A percentile compares a stretch with the other conserved stretches of the same genome.
Evolutionary conservation across 768 basidiomycete species (phyloP).

Genomic region (Mycena haematopus): DNA sequence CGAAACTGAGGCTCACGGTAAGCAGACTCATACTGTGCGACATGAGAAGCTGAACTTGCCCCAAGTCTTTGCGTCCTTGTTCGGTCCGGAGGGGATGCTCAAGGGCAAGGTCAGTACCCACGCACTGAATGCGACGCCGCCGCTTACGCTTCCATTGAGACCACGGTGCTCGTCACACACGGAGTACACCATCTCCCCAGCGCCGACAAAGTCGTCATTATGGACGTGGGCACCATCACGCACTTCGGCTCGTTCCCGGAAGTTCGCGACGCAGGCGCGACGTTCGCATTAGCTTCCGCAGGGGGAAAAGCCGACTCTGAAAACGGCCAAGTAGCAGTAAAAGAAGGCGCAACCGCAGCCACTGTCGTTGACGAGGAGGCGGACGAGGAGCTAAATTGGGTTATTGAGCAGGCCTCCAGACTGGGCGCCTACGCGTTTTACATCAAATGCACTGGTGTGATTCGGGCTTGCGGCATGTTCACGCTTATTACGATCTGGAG

Average conservation of each 20-base stretch:
- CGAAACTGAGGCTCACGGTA: conserved; percentile 24
- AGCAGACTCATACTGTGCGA: neutral
- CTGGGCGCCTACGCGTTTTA: conserved; percentile 19
- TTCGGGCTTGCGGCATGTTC: neutral
- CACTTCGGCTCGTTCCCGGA: conserved; percentile 25
- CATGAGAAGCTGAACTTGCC: neutral
- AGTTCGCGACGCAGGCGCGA: conserved; percentile 17
- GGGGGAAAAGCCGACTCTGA: neutral
- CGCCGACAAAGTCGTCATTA: conserved; percentile 24
- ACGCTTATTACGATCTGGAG: conserved; percentile 14
- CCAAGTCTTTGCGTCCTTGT: conserved; percentile 22
- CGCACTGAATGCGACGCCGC: no score
- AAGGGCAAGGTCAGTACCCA: conserved; percentile 11
- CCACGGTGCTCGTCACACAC: conserved; percentile 24
- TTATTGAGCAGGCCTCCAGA: conserved; percentile 7
- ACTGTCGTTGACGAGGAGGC: conserved; percentile 17
- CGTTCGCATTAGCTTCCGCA: conserved; percentile 12
- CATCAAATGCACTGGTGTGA: conserved; percentile 10
- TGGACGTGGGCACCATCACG: conserved; percentile 19
- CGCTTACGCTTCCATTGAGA: conserved; percentile 5
- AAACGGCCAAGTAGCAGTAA: neutral
- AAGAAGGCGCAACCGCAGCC: conserved; percentile 8
- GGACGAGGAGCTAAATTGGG: conserved; percentile 19
- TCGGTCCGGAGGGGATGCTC: conserved; percentile 23
- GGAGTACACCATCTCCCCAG: conserved; percentile 23